Evolutionary conservation across 805 yeast genomes (phyloP).

Genomic region (Barnettozyma vustinii): DNA sequence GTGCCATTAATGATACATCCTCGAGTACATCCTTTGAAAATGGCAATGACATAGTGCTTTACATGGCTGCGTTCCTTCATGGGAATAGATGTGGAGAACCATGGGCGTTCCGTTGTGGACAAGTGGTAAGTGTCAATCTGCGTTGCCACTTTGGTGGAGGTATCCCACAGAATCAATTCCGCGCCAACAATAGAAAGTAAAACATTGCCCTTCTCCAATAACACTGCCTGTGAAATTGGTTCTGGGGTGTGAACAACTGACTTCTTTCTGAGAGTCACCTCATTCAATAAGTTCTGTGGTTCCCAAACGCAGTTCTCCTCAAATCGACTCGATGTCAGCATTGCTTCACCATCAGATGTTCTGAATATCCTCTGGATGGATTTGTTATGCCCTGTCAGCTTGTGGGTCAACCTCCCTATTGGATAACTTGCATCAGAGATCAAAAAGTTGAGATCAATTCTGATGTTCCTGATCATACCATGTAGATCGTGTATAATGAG

Average conservation of each 20-base stretch:
- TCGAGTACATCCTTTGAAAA: constrained; percentile 35
- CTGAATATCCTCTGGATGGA: constrained; percentile 64
- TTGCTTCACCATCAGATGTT: constrained; percentile 59
- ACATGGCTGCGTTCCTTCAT: constrained; percentile 27
- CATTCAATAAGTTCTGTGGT: constrained; percentile 32
- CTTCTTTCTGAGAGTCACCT: constrained; percentile 33
- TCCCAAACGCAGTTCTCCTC: constrained; percentile 60
- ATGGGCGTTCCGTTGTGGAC: constrained; percentile 14
- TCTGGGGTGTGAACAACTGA: constrained; percentile 39
- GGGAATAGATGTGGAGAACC: constrained; percentile 33
- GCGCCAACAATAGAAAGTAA: constrained; percentile 42
- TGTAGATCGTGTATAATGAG: constrained; percentile 41
- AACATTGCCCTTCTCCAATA: constrained; percentile 42
- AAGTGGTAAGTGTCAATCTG: constrained; percentile 12
- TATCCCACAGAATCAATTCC: constrained; percentile 56
- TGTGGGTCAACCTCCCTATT: constrained; percentile 37
- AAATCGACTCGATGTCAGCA: constrained; percentile 56
- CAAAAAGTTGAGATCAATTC: constrained; percentile 24
- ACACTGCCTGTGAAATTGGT: constrained; percentile 43
- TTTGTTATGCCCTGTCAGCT: constrained; percentile 82
- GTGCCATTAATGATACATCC: constrained; percentile 36
- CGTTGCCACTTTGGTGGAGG: constrained; percentile 30
- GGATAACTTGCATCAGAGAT: constrained; percentile 9
- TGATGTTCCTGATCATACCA: constrained; percentile 33
- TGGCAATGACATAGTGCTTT: constrained; percentile 44